These are phyloP conservation scores for Stagonosporopsis rhizophila DNA, from an alignment of 2,329 filamentous ascomycete species.

Conservation along the genomic window DNA sequence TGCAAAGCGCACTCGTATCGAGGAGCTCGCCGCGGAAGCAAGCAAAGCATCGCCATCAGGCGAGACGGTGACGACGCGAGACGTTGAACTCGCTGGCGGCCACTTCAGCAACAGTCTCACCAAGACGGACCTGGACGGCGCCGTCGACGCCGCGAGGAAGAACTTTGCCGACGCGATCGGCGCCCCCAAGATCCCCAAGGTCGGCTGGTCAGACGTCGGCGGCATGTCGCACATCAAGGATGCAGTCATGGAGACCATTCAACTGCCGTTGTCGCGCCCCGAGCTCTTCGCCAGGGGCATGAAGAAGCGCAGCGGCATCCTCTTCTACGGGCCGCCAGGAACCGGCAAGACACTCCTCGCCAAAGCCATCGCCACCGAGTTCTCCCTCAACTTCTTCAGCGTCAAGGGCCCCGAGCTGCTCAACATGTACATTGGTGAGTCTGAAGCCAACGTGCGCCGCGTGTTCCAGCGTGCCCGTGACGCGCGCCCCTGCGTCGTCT, in stretches of 20 bases:
- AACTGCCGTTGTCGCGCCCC: slow-evolving; percentile 86
- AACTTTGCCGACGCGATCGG: slow-evolving; percentile 98
- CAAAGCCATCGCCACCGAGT: slow-evolving; percentile 92
- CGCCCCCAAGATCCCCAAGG: slow-evolving; percentile 96
- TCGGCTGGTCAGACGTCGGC: slow-evolving; percentile 95
- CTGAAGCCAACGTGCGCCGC: slow-evolving; percentile 86
- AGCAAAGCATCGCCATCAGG: slow-evolving; percentile 43
- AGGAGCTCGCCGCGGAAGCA: slow-evolving; percentile 67
- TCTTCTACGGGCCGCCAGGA: slow-evolving; percentile 90
- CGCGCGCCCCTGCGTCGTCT: slow-evolving; percentile 86
- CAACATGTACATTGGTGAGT: slow-evolving; percentile 97
- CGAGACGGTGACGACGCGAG: slow-evolving; percentile 69
- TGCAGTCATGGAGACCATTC: slow-evolving; percentile 95
- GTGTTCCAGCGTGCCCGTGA: slow-evolving; percentile 89
- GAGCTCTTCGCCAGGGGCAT: slow-evolving; percentile 96
- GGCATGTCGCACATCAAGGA: slow-evolving; percentile 94
- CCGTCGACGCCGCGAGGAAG: slow-evolving; percentile 93
- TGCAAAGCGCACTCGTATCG: slow-evolving; percentile 76
- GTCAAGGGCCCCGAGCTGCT: slow-evolving; percentile 91
- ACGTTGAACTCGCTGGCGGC: slow-evolving; percentile 89
- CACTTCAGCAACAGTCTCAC: slow-evolving; percentile 78
- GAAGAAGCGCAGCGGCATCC: slow-evolving; percentile 94
- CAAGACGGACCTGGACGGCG: slow-evolving; percentile 85
- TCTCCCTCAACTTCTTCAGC: slow-evolving; percentile 92
- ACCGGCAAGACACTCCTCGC: slow-evolving; percentile 93